Percentiles rank a stretch among this genome's conserved stretches.
These are phyloP conservation scores for Sporothrix brunneoviolacea DNA, from an alignment of 2,329 filamentous ascomycete genomes.

Conservation along the genomic window DNA sequence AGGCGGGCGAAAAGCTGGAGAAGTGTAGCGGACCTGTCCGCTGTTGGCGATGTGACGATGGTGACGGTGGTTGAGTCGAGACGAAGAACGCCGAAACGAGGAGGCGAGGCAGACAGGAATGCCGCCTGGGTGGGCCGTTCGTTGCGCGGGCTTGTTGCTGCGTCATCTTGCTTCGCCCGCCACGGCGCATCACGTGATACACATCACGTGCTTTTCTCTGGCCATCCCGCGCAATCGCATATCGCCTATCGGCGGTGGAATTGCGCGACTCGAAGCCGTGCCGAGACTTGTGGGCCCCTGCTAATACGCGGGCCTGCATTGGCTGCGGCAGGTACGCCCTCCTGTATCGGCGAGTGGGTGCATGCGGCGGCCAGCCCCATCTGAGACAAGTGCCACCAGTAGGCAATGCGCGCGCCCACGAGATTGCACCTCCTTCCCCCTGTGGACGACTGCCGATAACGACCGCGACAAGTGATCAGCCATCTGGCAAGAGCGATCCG, in stretches of 20 bases:
- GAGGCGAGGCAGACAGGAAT: neutral
- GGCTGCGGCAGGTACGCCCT: constrained; percentile 1
- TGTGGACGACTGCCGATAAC: constrained; percentile 6
- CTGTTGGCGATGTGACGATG: neutral
- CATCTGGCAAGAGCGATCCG: neutral
- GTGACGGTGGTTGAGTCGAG: too few relatives aligned
- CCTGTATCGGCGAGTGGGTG: constrained; percentile 7
- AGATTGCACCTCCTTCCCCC: constrained; percentile 8
- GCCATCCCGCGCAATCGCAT: too few relatives aligned
- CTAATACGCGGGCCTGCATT: constrained; percentile 7
- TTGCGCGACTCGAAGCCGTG: too few relatives aligned
- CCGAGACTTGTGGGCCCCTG: constrained; percentile 1
- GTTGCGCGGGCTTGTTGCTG: too few relatives aligned
- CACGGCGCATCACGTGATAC: neutral
- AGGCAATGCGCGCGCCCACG: neutral
- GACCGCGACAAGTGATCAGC: neutral
- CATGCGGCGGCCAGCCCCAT: neutral
- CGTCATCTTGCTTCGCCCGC: neutral
- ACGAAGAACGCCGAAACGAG: neutral
- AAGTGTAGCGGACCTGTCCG: too few relatives aligned
- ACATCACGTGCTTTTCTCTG: neutral
- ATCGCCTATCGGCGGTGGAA: too few relatives aligned
- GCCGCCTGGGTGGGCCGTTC: neutral
- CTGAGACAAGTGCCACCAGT: constrained; percentile 4
- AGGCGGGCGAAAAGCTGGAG: too few relatives aligned